Evolutionary conservation across 140 eudicot species (phyloP).

Genomic region (Oenanthe javanica): DNA sequence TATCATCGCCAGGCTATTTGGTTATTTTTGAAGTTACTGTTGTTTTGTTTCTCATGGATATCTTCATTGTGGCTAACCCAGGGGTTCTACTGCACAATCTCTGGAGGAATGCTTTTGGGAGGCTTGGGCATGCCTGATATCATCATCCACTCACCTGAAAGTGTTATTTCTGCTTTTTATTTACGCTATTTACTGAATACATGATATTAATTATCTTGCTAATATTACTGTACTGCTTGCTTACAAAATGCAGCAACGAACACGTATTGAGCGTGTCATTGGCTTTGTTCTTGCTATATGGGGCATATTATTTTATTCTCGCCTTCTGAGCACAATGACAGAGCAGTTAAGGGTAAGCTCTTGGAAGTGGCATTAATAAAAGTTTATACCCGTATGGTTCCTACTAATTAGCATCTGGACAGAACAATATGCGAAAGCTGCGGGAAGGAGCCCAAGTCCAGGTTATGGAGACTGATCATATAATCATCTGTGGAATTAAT

Average conservation of each 20-base stretch:
- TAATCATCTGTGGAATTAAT: constrained; percentile 90
- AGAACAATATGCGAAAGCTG: constrained; percentile 88
- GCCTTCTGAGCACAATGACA: constrained; percentile 94
- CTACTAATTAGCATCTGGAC: constrained; percentile 25
- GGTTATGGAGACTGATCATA: constrained; percentile 88
- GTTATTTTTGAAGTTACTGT: no score
- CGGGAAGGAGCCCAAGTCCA: constrained; percentile 99
- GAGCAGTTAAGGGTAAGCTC: constrained; percentile 89
- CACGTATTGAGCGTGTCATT: constrained; percentile 76
- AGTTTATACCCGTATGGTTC: constrained; percentile 9
- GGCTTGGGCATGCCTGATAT: constrained; percentile 97
- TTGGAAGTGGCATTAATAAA: background rate
- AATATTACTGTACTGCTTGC: constrained; percentile 10
- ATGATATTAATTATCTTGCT: constrained; percentile 5
- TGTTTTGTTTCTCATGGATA: constrained; percentile 6
- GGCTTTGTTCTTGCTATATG: constrained; percentile 96
- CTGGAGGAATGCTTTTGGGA: constrained; percentile 98
- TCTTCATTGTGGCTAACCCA: constrained; percentile 26
- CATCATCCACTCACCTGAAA: constrained; percentile 91
- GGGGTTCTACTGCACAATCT: constrained; percentile 65
- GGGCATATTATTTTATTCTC: constrained; percentile 96
- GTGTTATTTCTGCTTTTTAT: constrained; percentile 35
- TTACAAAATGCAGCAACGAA: constrained; percentile 73
- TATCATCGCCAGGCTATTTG: no score
- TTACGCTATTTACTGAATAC: constrained; percentile 12